A percentile compares a stretch with the other conserved stretches of the same genome.
These are phyloP conservation scores for Corymbia citriodora DNA, from an alignment of 441 rosid species.

Conservation along the genomic window DNA sequence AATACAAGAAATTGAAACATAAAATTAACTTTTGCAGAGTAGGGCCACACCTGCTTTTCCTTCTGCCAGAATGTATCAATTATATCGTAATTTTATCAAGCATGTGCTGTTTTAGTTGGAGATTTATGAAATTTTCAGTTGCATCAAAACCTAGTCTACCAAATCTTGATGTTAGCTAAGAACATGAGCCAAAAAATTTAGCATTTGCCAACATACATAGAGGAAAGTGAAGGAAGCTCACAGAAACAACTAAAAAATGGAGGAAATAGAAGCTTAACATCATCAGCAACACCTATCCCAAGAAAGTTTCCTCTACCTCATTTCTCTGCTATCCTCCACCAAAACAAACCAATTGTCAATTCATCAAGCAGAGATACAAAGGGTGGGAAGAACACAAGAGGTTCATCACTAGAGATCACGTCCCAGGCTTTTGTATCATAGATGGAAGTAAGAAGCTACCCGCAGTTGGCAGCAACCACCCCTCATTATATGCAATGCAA, in stretches of 20 bases:
- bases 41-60: not conserved
- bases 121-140: not conserved
- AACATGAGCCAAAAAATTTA: not conserved
- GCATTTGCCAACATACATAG: not conserved
- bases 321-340: not conserved
- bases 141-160: not conserved
- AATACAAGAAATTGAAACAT: not conserved
- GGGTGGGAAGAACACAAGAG: not conserved
- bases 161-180: not conserved
- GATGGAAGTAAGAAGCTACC: not conserved
- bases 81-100: not conserved
- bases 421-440: not conserved
- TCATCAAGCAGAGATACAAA: not conserved
- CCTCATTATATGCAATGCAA: not conserved
- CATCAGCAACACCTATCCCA: not conserved
- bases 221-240: not conserved
- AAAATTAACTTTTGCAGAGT: not conserved
- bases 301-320: not conserved
- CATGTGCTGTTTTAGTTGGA: not conserved
- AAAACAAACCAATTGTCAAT: not conserved
- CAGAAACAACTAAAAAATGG: not conserved
- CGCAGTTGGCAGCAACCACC: not conserved
- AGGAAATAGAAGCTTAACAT: not conserved
- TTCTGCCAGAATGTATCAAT: not conserved
- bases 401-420: not conserved